A percentile compares a stretch with the other conserved stretches of the same genome.
Conservation (phyloP, 2,329 filamentous ascomycete species). For the Aspergillus fijiensis region DNA sequence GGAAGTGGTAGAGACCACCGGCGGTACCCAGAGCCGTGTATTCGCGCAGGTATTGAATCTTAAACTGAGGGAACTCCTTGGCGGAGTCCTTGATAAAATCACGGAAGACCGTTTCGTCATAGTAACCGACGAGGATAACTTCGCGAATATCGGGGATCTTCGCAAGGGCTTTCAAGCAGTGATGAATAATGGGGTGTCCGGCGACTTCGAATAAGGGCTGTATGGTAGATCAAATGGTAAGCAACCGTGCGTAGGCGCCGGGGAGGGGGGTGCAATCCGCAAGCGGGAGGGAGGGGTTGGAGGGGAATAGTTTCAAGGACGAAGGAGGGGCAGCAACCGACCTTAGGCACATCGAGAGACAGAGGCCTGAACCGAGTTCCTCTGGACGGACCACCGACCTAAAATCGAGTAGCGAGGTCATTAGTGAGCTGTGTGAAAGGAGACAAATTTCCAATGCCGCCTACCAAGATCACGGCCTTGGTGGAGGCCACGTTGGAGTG, state of each 20-base stretch:
- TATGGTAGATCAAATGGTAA: conserved; percentile 3
- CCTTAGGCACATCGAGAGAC: conserved; percentile 94
- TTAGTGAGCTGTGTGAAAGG: conserved; percentile 7
- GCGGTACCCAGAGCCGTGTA: conserved; percentile 96
- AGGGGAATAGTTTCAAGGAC: background rate
- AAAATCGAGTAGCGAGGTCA: conserved; percentile 31
- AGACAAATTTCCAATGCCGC: conserved; percentile 22
- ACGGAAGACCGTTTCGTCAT: conserved; percentile 93
- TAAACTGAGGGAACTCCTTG: conserved; percentile 80
- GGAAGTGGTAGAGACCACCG: conserved; percentile 97
- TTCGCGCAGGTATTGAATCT: conserved; percentile 93
- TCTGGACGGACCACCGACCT: conserved; percentile 94
- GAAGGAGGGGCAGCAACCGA: conserved; percentile 42
- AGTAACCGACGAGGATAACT: conserved; percentile 98
- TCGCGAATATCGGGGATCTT: conserved; percentile 92
- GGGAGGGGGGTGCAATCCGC: conserved; percentile 2
- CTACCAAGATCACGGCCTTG: conserved; percentile 92
- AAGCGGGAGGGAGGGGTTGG: background rate
- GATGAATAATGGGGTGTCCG: conserved; percentile 96
- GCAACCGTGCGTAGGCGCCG: background rate
- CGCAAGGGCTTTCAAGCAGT: conserved; percentile 88
- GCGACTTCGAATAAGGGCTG: conserved; percentile 97
- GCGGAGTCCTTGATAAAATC: conserved; percentile 95
- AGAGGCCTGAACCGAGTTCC: conserved; percentile 94
- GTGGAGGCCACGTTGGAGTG: conserved; percentile 59